Base-by-base conservation (phyloP, 2,329 filamentous ascomycete species). In the Exophiala alcalophila region DNA sequence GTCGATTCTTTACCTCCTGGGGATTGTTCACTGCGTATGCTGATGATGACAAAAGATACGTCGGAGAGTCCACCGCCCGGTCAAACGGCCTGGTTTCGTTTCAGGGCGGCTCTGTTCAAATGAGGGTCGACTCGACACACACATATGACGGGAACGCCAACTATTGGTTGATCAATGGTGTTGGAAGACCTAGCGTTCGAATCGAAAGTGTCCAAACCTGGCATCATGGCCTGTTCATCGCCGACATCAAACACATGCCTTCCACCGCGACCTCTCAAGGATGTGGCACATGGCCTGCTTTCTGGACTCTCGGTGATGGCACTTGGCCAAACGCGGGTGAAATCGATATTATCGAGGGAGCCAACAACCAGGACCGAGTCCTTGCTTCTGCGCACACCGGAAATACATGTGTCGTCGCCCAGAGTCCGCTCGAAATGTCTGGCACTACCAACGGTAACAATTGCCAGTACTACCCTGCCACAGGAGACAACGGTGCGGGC, bases 301-400 rank as follows among this genome's bases (percentile, higher is more conserved):
- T 49, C 29, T 54, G 49, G 51, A 49, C 51, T 65, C 47, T 71
- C 64, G 69, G 64, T 64, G 7, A 56, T 63, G 4, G 65, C 61
- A 37, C 28, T 5, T 72, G 69, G 69, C 68, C 68, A 0, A 35
- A 55, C 2, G 59, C 64, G 30, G 69, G 70, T 9, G 69, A 73
- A 61, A 73, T 76, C 38, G 73, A 76, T 54, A 69, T 76, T 38
- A 71, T 75, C 50, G 73, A 76, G 51, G 70, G 69, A 10, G 70
- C 75, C 43, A 74, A 76, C 53, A 48, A 62, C 32, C 60, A 68
- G 36, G 53, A 59, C 16, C 59, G 52, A 36, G 66, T 65, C 33
- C 55, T 66, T 14, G 69, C 73, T 44, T 69, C 70, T 3, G 59
- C 74, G 25, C 73, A 76, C 50, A 75, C 71, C 0, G 60, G 62